These are phyloP conservation scores for Coemansia sp. DNA, from an alignment of 192 early-diverging fungal genomes.

Conservation along the genomic window DNA sequence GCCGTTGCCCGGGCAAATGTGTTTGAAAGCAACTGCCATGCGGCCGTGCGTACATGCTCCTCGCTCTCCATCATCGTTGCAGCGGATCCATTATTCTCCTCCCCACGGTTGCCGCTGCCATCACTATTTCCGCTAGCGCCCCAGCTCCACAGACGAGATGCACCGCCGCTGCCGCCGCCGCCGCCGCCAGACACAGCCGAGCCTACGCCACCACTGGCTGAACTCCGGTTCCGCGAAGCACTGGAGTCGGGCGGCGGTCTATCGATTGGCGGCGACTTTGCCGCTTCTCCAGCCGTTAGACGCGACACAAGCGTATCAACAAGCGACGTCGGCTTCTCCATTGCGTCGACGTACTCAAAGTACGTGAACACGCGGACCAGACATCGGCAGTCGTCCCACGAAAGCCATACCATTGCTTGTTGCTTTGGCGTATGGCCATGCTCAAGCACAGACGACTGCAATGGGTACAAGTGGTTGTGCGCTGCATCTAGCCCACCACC, in stretches of 20 bases:
- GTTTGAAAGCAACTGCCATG: slow-evolving; percentile 47
- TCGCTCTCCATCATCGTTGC: slow-evolving; percentile 3
- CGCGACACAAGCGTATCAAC: slow-evolving; percentile 48
- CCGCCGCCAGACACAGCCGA: not conserved
- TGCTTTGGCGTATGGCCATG: slow-evolving; percentile 1
- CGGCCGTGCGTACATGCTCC: slow-evolving; percentile 24
- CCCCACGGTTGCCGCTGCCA: not conserved
- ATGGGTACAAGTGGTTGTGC: not conserved
- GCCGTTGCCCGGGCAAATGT: slow-evolving; percentile 48
- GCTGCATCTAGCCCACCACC: slow-evolving; percentile 5
- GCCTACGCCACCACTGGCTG: not conserved
- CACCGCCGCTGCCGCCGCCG: not conserved
- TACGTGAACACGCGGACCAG: slow-evolving; percentile 31
- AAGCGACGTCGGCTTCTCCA: slow-evolving; percentile 43
- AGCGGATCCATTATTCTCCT: not conserved
- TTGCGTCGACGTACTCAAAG: slow-evolving; percentile 46
- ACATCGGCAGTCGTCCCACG: slow-evolving; percentile 50
- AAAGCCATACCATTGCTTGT: slow-evolving; percentile 42
- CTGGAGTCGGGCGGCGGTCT: not conserved
- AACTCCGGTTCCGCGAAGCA: not conserved
- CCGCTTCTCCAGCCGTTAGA: slow-evolving; percentile 34
- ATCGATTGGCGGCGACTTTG: not conserved
- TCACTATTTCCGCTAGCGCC: not conserved
- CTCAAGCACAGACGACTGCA: slow-evolving; percentile 19
- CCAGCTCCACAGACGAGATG: slow-evolving; percentile 20